A percentile compares a stretch with the other conserved stretches of the same genome.
phyloP scores from a whole-genome alignment of 495 filamentous ascomycete genomes.

The Neurospora sp. region DNA sequence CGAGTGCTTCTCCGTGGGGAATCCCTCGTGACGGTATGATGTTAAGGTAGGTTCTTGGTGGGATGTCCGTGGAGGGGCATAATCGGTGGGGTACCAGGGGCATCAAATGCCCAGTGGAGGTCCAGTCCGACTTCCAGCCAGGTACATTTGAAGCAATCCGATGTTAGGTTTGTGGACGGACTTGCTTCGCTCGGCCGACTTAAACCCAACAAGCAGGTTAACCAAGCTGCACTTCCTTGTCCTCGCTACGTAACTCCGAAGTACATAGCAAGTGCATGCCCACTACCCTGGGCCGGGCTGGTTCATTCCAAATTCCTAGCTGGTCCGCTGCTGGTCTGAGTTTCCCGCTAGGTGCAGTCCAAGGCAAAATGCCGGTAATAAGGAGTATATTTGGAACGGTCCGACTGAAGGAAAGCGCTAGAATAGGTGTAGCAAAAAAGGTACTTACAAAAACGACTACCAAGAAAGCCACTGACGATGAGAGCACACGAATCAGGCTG shows the following conservation, averaged over 20 bases:
- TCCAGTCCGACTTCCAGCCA: background rate
- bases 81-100: background rate
- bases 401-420: background rate
- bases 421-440: constrained; percentile 8
- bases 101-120: background rate
- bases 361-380: background rate
- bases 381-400: background rate
- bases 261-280: background rate
- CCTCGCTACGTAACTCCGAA: background rate
- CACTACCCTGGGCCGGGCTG: background rate
- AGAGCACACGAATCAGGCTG: constrained; percentile 21
- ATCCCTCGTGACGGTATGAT: background rate
- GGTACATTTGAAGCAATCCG: background rate
- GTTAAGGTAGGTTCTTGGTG: background rate
- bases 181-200: background rate
- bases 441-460: constrained; percentile 38
- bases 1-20: constrained; percentile 3
- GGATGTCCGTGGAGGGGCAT: background rate
- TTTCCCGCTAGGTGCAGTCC: background rate
- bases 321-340: background rate
- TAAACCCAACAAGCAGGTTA: background rate
- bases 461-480: constrained; percentile 31
- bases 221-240: background rate
- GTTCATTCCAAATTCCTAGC: background rate
- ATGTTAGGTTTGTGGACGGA: background rate